Percentiles rank a stretch among this genome's conserved stretches.
Conservation (phyloP, 2,329 filamentous ascomycete species). For the Fonsecaea pedrosoi region DNA sequence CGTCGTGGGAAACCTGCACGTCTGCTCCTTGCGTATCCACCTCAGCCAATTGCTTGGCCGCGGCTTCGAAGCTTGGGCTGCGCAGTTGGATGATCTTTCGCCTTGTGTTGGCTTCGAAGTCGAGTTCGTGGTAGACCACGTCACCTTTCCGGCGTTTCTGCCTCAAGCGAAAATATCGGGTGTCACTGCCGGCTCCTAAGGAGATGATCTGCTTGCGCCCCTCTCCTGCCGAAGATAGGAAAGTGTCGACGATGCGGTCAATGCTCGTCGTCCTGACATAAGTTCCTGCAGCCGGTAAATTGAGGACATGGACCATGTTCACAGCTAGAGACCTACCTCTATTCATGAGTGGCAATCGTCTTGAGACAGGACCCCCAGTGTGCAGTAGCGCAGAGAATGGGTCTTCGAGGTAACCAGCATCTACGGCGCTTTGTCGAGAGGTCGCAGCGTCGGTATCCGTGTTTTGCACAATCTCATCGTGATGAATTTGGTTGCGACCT, state of each 20-base stretch:
- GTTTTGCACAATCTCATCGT: conserved; percentile 78
- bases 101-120: conserved; percentile 77
- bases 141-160: conserved; percentile 46
- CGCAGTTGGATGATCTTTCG: conserved; percentile 62
- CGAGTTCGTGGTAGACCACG: conserved; percentile 87
- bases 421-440: conserved; percentile 86
- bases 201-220: conserved; percentile 77
- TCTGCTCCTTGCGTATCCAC: conserved; percentile 43
- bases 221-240: conserved; percentile 52
- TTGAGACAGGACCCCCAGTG: conserved; percentile 56
- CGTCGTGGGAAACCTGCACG: conserved; percentile 46
- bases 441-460: conserved; percentile 92
- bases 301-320: conserved; percentile 11
- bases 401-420: conserved; percentile 83
- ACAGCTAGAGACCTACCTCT: conserved; percentile 65
- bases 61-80: conserved; percentile 41
- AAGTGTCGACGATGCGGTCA: conserved; percentile 75
- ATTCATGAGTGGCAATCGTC: conserved; percentile 90
- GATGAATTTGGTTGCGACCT: conserved; percentile 30
- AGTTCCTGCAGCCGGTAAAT: conserved; percentile 67
- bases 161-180: conserved; percentile 76
- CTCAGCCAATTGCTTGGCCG: conserved; percentile 44
- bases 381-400: conserved; percentile 66
- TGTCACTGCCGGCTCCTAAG: conserved; percentile 92
- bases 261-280: conserved; percentile 87